Base-by-base conservation (phyloP, 164 flowering plant genomes). In the Vitis riparia region DNA sequence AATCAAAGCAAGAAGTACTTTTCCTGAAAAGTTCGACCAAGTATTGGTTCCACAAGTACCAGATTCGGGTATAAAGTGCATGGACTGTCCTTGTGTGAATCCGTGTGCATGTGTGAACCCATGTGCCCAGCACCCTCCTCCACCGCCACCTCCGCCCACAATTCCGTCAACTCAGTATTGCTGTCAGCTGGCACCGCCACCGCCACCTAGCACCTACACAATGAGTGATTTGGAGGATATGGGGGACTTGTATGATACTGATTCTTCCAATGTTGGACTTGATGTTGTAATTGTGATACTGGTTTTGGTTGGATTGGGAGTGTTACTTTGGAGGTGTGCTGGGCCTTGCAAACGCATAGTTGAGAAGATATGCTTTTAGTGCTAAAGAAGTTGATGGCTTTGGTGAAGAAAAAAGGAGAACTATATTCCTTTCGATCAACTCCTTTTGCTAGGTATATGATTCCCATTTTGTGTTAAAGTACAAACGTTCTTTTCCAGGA, bases 101-200 rank as follows among this genome's bases (percentile, higher is more conserved):
- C 78, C 75, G 60, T 78, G 78, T 55, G 67, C 81, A 64, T 78
- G 81, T 50, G 66, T 27, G 16, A 71, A 67, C 60, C 78, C 81
- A 15, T 78, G 81, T 53, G 60, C 19, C 56, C 75, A 64, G 57
- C 68, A 60, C 58, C 52, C 6, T 15, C 51, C 37, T 4, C 69
- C 63, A 5, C 73, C 75, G 3, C 68, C 71, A 8, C 71, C 71
- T 10, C 74, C 76, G 0, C 73, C 73, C 2, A 52, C 14, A 0
- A 13, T 12, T 12, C 16, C 71, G 8, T 1, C 37, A 8, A 48
- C 63, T 2, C 44, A n/a, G 13, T 29, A 32, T 27, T 68, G 74
- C 52, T 11, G 49, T 23, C 80, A 73, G 27, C 14, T 30, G 48
- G 16, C n/a, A n/a, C 57, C 71, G 11, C 82, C 79, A 8, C 77